phyloP scores from a whole-genome alignment of 768 basidiomycete genomes.

The Russula olivacea region DNA sequence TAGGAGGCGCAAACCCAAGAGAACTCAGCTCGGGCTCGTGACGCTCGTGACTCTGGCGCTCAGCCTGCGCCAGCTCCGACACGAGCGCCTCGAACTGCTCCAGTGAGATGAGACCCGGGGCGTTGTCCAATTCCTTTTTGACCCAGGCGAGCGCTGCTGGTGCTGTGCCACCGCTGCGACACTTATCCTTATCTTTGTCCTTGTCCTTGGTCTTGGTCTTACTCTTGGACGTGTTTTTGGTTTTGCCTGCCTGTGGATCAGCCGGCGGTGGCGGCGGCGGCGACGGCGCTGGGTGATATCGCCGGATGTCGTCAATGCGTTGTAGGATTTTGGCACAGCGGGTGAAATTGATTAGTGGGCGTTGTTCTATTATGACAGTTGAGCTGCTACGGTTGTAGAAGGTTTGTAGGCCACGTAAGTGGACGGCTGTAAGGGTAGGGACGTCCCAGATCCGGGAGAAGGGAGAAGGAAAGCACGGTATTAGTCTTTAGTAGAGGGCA shows the following conservation, averaged over 20 bases:
- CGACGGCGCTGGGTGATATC: constrained; percentile 27
- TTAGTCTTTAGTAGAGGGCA: neutral
- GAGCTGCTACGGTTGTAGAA: constrained; percentile 1
- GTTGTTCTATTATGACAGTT: constrained; percentile 27
- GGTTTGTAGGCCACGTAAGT: constrained; percentile 24
- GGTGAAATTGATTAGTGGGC: constrained; percentile 39
- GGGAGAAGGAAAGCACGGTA: neutral
- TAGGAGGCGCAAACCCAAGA: constrained; percentile 16
- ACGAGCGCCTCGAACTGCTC: constrained; percentile 37
- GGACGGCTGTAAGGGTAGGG: constrained; percentile 31
- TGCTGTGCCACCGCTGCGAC: constrained; percentile 12
- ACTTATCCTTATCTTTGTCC: constrained; percentile 19
- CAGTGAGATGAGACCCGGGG: constrained; percentile 28
- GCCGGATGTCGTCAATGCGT: constrained; percentile 33
- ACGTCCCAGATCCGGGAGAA: neutral
- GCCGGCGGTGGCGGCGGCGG: constrained; percentile 25
- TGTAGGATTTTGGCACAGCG: constrained; percentile 38
- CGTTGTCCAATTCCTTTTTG: constrained; percentile 35
- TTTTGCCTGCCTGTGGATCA: constrained; percentile 29
- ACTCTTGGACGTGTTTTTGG: neutral
- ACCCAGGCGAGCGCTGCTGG: constrained; percentile 38
- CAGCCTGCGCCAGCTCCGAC: constrained; percentile 19
- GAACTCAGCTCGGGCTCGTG: constrained; percentile 19
- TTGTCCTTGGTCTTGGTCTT: neutral
- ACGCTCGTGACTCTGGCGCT: constrained; percentile 12